Conservation (phyloP, 2,329 filamentous ascomycete genomes). For the Aspergillus puulaauensis region DNA sequence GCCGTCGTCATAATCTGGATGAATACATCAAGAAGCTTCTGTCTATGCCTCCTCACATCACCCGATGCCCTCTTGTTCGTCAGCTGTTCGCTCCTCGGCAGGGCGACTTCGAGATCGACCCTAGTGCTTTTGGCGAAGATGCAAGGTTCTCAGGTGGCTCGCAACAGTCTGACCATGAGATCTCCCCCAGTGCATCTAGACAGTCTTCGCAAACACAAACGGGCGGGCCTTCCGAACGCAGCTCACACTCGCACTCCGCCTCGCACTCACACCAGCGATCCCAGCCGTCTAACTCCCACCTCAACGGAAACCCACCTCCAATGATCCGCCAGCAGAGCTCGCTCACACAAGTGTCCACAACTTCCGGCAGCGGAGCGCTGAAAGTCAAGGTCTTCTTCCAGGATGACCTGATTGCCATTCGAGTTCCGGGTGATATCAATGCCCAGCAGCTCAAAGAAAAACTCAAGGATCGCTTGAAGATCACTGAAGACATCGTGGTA, state of each 20-base stretch:
- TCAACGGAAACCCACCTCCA: slow-evolving; percentile 40
- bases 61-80: slow-evolving; percentile 78
- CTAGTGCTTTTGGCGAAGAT: slow-evolving; percentile 63
- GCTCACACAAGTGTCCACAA: slow-evolving; percentile 45
- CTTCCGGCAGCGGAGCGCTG: slow-evolving; percentile 56
- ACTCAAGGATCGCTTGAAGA: slow-evolving; percentile 78
- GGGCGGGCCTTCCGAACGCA: slow-evolving; percentile 47
- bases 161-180: slow-evolving; percentile 63
- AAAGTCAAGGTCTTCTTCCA: slow-evolving; percentile 97
- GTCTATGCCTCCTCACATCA: slow-evolving; percentile 78
- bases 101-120: slow-evolving; percentile 90
- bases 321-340: slow-evolving; percentile 55
- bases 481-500: slow-evolving; percentile 73
- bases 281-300: slow-evolving; percentile 32
- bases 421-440: slow-evolving; percentile 77
- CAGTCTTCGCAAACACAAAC: slow-evolving; percentile 67
- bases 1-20: slow-evolving; percentile 86
- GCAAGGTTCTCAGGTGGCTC: slow-evolving; percentile 73
- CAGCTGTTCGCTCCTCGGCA: slow-evolving; percentile 88
- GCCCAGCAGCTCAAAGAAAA: slow-evolving; percentile 79
- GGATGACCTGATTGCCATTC: slow-evolving; percentile 86
- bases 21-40: slow-evolving; percentile 93
- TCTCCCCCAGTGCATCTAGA: slow-evolving; percentile 59
- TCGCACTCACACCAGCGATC: slow-evolving; percentile 35
- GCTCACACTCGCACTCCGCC: slow-evolving; percentile 16